Percentiles rank a stretch among this genome's conserved stretches.
phyloP scores from a whole-genome alignment of 495 filamentous ascomycete species.

The Neurospora hispaniola region DNA sequence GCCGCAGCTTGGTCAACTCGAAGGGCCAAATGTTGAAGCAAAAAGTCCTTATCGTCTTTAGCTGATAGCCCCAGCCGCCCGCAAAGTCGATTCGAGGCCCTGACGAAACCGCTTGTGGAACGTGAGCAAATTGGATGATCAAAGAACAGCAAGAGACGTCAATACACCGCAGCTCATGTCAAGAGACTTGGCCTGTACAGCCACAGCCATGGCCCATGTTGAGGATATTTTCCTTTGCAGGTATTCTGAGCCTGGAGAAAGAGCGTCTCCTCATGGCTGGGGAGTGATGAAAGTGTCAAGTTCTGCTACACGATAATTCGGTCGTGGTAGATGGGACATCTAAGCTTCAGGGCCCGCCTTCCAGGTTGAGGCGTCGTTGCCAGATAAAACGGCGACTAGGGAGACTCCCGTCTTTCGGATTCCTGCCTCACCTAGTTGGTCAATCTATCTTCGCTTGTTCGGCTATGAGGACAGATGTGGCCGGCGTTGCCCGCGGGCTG shows the following conservation, averaged over 20 bases:
- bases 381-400: not conserved
- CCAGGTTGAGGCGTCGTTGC: not conserved
- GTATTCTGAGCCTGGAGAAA: not conserved
- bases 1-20: not conserved
- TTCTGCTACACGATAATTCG: not conserved
- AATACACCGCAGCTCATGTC: not conserved
- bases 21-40: not conserved
- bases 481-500: not conserved
- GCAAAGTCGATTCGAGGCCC: not conserved
- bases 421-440: not conserved
- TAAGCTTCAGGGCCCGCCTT: not conserved
- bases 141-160: not conserved
- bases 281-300: not conserved
- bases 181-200: not conserved
- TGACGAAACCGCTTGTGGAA: not conserved
- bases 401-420: not conserved
- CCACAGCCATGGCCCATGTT: not conserved
- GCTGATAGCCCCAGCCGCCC: not conserved
- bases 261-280: not conserved
- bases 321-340: not conserved
- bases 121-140: not conserved
- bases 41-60: not conserved
- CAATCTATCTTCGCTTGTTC: not conserved
- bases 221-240: not conserved
- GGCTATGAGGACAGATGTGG: not conserved